Evolutionary conservation across 768 basidiomycete genomes (phyloP).

Genomic region (Boletus bicolor): DNA sequence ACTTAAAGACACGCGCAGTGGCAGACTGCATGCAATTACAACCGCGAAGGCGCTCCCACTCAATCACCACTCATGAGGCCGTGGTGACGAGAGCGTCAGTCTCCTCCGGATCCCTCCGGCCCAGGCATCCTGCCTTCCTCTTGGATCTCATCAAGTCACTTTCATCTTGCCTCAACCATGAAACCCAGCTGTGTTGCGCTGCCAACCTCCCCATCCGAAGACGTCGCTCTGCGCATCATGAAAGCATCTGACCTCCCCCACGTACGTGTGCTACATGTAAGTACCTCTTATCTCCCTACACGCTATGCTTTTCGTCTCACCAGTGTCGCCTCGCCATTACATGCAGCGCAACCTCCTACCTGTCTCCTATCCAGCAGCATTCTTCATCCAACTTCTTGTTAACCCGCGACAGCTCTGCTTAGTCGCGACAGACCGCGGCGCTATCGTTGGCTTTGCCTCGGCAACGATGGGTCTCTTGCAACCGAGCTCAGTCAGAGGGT

Average conservation of each 20-base stretch:
- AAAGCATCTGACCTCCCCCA: constrained; percentile 28
- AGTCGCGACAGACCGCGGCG: constrained; percentile 20
- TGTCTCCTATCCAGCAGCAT: constrained; percentile 27
- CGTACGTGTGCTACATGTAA: constrained; percentile 27
- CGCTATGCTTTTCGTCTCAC: constrained; percentile 1
- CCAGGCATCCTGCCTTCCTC: neutral
- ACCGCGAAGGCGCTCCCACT: neutral
- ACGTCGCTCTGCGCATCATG: constrained; percentile 25
- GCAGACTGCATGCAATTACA: neutral
- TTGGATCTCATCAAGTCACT: neutral
- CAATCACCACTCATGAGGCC: neutral
- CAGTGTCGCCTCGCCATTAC: neutral
- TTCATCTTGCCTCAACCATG: constrained; percentile 9
- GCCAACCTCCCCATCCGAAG: constrained; percentile 2
- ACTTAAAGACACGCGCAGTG: neutral
- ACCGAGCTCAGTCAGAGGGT: neutral
- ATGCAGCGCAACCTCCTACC: constrained; percentile 26
- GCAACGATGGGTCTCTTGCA: constrained; percentile 16
- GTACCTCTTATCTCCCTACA: neutral
- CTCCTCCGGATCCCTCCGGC: constrained; percentile 22
- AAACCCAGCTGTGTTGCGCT: neutral
- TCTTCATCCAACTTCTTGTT: constrained; percentile 32
- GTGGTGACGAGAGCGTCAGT: neutral
- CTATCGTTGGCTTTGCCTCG: constrained; percentile 30
- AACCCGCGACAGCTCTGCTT: constrained; percentile 30